These are phyloP conservation scores for Phytophthora sp. DNA, from an alignment of 352 stramenopile genomes.

Conservation along the genomic window DNA sequence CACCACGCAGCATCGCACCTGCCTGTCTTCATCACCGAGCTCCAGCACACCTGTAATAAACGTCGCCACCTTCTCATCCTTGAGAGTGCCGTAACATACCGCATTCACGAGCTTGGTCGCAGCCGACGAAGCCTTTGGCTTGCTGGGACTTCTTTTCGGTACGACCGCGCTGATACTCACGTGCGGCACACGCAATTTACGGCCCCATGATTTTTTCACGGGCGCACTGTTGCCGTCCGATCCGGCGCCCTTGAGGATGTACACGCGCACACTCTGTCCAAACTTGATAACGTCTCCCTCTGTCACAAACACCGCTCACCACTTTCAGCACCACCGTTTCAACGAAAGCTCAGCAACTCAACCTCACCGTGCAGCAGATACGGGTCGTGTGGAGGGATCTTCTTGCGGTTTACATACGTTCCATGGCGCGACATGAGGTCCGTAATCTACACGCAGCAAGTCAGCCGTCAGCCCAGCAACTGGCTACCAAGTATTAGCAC, in stretches of 20 bases:
- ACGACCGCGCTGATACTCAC: constrained; percentile 76
- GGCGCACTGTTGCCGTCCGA: constrained; percentile 64
- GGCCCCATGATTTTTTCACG: constrained; percentile 85
- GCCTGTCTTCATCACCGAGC: constrained; percentile 67
- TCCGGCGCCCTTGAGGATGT: constrained; percentile 79
- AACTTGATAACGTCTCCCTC: constrained; percentile 89
- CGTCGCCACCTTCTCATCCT: constrained; percentile 71
- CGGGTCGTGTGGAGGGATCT: constrained; percentile 86
- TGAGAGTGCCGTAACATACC: constrained; percentile 79
- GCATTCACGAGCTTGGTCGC: constrained; percentile 87
- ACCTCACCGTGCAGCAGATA: constrained; percentile 75
- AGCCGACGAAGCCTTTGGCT: constrained; percentile 56
- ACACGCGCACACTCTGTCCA: constrained; percentile 86
- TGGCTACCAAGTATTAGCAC: not conserved
- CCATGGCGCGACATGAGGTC: constrained; percentile 90
- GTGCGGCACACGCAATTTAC: constrained; percentile 75
- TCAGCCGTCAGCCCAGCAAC: not conserved
- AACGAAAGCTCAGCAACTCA: not conserved
- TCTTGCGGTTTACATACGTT: constrained; percentile 84
- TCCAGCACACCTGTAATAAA: constrained; percentile 79
- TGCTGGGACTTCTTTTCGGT: constrained; percentile 61
- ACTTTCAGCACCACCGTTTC: not conserved
- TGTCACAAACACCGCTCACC: constrained; percentile 23
- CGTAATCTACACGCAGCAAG: constrained; percentile 60
- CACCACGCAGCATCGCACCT: constrained; percentile 48